A percentile compares a stretch with the other conserved stretches of the same genome.
phyloP scores from a whole-genome alignment of 306 rosid genomes.

The Dryas octopetala region DNA sequence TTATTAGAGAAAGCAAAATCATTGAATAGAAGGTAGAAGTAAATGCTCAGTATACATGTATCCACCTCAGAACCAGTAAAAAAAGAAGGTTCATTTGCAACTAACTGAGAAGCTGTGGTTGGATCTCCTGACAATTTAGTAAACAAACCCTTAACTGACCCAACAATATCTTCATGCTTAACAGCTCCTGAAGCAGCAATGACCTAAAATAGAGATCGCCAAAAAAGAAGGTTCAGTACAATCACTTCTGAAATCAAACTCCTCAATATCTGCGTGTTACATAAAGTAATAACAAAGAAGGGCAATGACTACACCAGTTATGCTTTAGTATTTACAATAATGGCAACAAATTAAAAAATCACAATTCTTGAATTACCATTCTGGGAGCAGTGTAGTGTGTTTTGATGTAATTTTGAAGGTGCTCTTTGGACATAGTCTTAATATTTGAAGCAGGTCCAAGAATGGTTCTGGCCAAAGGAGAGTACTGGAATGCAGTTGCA shows the following conservation, averaged over 20 bases:
- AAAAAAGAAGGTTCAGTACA: constrained; percentile 10
- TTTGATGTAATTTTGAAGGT: constrained; percentile 74
- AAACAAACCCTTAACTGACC: constrained; percentile 60
- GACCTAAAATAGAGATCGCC: constrained; percentile 46
- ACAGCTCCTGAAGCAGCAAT: constrained; percentile 91
- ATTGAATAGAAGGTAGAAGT: not conserved
- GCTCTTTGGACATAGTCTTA: constrained; percentile 75
- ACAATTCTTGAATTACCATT: constrained; percentile 53
- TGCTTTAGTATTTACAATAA: not conserved
- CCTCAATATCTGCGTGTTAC: not conserved
- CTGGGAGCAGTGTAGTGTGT: constrained; percentile 95
- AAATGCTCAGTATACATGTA: constrained; percentile 10
- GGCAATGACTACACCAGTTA: constrained; percentile 7
- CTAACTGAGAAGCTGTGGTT: constrained; percentile 73
- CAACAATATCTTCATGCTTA: constrained; percentile 80
- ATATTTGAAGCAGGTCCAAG: constrained; percentile 87
- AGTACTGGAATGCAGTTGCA: constrained; percentile 92
- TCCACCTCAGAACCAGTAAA: constrained; percentile 96
- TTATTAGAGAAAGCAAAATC: not conserved
- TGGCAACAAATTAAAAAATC: not conserved
- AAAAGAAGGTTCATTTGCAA: constrained; percentile 70
- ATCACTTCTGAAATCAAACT: not conserved
- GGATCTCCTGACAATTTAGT: constrained; percentile 75
- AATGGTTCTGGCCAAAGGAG: constrained; percentile 91
- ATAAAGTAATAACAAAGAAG: not conserved